A percentile compares a stretch with the other conserved stretches of the same genome.
phyloP scores from a whole-genome alignment of 2,329 filamentous ascomycete species.

The Xylariaceae sp. region DNA sequence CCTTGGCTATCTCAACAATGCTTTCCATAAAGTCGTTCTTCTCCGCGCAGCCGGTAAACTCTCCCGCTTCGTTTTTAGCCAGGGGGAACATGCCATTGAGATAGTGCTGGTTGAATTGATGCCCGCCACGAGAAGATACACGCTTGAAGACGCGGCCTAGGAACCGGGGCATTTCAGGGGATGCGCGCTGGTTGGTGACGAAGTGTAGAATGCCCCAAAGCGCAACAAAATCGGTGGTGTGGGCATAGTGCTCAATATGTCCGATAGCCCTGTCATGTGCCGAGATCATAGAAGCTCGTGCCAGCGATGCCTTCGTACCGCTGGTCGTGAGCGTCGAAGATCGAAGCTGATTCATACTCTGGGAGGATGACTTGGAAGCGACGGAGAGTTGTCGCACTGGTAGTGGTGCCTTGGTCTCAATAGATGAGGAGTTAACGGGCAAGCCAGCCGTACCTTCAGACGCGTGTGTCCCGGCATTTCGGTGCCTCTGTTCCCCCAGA shows the following conservation, averaged over 20 bases:
- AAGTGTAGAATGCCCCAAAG: slow-evolving; percentile 71
- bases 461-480: slow-evolving; percentile 29
- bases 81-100: slow-evolving; percentile 58
- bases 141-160: slow-evolving; percentile 57
- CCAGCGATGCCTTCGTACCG: slow-evolving; percentile 4
- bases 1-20: slow-evolving; percentile 42
- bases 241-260: slow-evolving; percentile 76
- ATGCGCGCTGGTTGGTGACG: slow-evolving; percentile 43
- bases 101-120: slow-evolving; percentile 58
- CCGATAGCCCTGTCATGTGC: slow-evolving; percentile 51
- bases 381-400: slow-evolving; percentile 17
- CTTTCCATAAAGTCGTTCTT: slow-evolving; percentile 59
- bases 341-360: slow-evolving; percentile 25
- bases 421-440: slow-evolving; percentile 28
- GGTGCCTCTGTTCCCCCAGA: slow-evolving; percentile 39
- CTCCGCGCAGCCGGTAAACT: slow-evolving; percentile 41
- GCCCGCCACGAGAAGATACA: slow-evolving; percentile 45
- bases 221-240: slow-evolving; percentile 68
- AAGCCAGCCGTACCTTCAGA: slow-evolving; percentile 36
- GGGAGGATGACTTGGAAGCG: slow-evolving; percentile 9
- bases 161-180: slow-evolving; percentile 50
- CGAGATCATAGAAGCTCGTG: slow-evolving; percentile 22
- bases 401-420: slow-evolving; percentile 21
- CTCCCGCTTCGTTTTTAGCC: slow-evolving; percentile 37
- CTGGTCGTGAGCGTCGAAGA: slow-evolving; percentile 32